phyloP scores from a whole-genome alignment of 1,139 yeast genomes.

The Kodamaea fungicola region DNA sequence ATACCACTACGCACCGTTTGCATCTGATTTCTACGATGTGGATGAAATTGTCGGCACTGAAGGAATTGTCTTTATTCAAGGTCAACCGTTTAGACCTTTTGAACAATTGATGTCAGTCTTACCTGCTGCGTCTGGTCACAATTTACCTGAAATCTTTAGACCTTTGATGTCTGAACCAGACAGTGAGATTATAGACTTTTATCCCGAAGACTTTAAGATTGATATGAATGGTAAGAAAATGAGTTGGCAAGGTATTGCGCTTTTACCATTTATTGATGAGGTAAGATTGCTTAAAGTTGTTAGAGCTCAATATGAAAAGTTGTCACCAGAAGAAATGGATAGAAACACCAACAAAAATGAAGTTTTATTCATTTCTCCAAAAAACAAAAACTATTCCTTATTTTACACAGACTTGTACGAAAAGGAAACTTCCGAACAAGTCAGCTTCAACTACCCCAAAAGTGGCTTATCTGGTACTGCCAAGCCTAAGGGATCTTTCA shows the following conservation, averaged over 20 bases:
- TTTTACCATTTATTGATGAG: conserved; percentile 89
- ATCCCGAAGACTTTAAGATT: conserved; percentile 83
- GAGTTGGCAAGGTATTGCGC: conserved; percentile 94
- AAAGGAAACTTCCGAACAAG: conserved; percentile 20
- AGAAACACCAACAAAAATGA: conserved; percentile 70
- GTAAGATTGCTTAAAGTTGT: conserved; percentile 66
- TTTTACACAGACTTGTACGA: conserved; percentile 34
- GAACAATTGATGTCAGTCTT: conserved; percentile 97
- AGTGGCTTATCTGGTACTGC: conserved; percentile 66
- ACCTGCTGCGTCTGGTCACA: conserved; percentile 96
- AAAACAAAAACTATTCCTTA: conserved; percentile 44
- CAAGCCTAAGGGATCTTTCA: conserved; percentile 35
- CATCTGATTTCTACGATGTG: conserved; percentile 72
- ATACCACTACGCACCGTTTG: conserved; percentile 97
- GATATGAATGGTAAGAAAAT: conserved; percentile 95
- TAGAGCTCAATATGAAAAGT: conserved; percentile 55
- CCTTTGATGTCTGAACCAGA: conserved; percentile 77
- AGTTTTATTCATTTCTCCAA: conserved; percentile 55
- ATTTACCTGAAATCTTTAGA: conserved; percentile 79
- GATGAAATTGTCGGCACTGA: conserved; percentile 43
- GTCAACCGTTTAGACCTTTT: conserved; percentile 85
- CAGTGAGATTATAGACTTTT: conserved; percentile 86
- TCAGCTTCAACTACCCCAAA: conserved; percentile 44
- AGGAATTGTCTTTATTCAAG: conserved; percentile 60
- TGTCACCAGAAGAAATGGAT: conserved; percentile 65